Evolutionary conservation across 2,329 filamentous ascomycete species (phyloP).

Genomic region (Aquanectria penicillioides): DNA sequence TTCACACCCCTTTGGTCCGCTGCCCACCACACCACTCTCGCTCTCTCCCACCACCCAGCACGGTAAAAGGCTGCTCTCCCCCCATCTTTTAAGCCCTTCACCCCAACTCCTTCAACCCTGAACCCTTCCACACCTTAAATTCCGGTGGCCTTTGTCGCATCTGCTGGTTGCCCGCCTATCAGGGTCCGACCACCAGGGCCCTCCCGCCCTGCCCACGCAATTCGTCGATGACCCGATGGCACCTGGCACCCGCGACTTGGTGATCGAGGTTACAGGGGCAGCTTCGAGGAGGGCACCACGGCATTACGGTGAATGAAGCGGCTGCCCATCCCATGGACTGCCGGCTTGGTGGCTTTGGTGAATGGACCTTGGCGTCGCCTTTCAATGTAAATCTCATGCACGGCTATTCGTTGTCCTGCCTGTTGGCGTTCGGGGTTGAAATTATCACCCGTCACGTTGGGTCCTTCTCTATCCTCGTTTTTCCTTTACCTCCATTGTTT

Average conservation of each 20-base stretch:
- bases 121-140: slow-evolving; percentile 21
- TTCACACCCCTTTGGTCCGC: too few relatives aligned
- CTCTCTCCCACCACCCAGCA: slow-evolving; percentile 20
- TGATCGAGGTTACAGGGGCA: slow-evolving; percentile 18
- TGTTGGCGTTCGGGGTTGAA: slow-evolving; percentile 13
- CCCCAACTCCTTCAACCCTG: background rate
- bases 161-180: slow-evolving; percentile 32
- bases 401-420: slow-evolving; percentile 28
- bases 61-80: background rate
- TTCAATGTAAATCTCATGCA: slow-evolving; percentile 17
- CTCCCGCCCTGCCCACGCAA: slow-evolving; percentile 22
- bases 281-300: slow-evolving; percentile 17
- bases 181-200: slow-evolving; percentile 4
- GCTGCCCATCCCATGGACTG: slow-evolving; percentile 19
- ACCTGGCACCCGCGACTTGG: background rate
- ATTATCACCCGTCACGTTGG: background rate
- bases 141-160: slow-evolving; percentile 21
- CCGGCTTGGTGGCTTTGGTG: slow-evolving; percentile 29
- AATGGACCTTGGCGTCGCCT: slow-evolving; percentile 26
- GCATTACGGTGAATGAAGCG: slow-evolving; percentile 16
- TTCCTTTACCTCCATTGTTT: background rate
- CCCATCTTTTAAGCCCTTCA: background rate
- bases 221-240: slow-evolving; percentile 2
- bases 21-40: too few relatives aligned
- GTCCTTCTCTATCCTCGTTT: background rate